Evolutionary conservation across 257 asterid species (phyloP).

Genomic region (Coffea eugenioides): DNA sequence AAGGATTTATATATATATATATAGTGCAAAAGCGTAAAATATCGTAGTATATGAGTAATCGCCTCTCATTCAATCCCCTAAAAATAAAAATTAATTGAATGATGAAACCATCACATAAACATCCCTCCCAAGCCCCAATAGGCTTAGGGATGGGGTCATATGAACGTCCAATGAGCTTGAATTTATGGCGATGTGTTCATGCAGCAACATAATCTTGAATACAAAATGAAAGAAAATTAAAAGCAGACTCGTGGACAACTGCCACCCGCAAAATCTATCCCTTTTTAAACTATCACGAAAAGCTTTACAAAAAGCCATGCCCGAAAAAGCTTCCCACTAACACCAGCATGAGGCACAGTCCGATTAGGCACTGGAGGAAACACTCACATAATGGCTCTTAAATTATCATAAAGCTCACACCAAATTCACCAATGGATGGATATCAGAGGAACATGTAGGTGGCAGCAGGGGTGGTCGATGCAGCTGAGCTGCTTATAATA

Average conservation of each 20-base stretch:
- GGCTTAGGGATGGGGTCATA: background rate
- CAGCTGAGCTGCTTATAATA: background rate
- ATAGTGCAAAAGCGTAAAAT: too few species aligned
- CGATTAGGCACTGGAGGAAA: conserved; percentile 25
- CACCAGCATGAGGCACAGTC: conserved; percentile 5
- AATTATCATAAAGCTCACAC: conserved; percentile 11
- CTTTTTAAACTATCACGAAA: conserved; percentile 10
- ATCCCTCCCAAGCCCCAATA: background rate
- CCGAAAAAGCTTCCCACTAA: conserved; percentile 37
- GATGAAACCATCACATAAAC: background rate
- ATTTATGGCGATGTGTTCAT: background rate
- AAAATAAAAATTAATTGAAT: background rate
- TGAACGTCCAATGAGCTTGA: background rate
- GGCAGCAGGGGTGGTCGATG: too few species aligned
- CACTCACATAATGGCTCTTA: conserved; percentile 23
- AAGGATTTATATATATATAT: background rate
- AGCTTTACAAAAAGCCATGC: conserved; percentile 36
- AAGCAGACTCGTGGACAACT: conserved; percentile 33
- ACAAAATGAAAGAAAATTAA: conserved; percentile 21
- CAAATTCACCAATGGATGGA: conserved; percentile 21
- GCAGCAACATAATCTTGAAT: conserved; percentile 6
- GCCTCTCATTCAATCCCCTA: too few species aligned
- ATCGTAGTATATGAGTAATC: too few species aligned
- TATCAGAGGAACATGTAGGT: background rate
- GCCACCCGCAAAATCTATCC: conserved; percentile 26